phyloP scores from a whole-genome alignment of 2,329 filamentous ascomycete genomes.

The Plectosphaerella sp. region DNA sequence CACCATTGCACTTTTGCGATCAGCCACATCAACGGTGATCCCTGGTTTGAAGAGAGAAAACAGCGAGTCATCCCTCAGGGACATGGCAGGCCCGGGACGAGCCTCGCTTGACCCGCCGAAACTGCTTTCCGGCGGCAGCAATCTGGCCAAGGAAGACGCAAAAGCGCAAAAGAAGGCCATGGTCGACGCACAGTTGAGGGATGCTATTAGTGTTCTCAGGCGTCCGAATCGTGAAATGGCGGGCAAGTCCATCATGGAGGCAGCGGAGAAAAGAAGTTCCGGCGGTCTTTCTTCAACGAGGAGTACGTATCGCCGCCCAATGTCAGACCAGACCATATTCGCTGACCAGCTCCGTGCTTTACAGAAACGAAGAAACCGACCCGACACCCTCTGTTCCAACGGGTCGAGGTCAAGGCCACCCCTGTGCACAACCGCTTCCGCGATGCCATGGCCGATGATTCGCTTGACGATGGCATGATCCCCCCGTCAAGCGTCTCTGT shows the following conservation, averaged over 20 bases:
- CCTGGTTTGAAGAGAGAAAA: slow-evolving; percentile 63
- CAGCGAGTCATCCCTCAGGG: slow-evolving; percentile 55
- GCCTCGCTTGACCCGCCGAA: slow-evolving; percentile 35
- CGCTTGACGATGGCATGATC: slow-evolving; percentile 12
- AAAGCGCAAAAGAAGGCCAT: slow-evolving; percentile 62
- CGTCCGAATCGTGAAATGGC: slow-evolving; percentile 72
- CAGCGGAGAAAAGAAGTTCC: slow-evolving; percentile 56
- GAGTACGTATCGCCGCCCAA: slow-evolving; percentile 36
- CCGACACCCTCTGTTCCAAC: slow-evolving; percentile 29
- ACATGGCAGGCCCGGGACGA: slow-evolving; percentile 35
- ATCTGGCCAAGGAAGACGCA: slow-evolving; percentile 45
- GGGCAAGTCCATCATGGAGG: slow-evolving; percentile 62
- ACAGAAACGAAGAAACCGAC: slow-evolving; percentile 49
- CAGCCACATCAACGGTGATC: slow-evolving; percentile 58
- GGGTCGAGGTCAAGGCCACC: slow-evolving; percentile 52
- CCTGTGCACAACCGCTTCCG: slow-evolving; percentile 51
- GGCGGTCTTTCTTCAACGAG: slow-evolving; percentile 38
- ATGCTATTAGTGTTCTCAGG: slow-evolving; percentile 69
- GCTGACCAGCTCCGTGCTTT: slow-evolving; percentile 20
- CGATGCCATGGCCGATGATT: slow-evolving; percentile 36
- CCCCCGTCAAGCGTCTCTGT: slow-evolving; percentile 32
- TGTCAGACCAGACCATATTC: background rate
- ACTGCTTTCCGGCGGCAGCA: slow-evolving; percentile 34
- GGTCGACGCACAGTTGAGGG: slow-evolving; percentile 65
- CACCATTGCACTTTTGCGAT: slow-evolving; percentile 61